Percentiles rank a stretch among this genome's conserved stretches.
These are phyloP conservation scores for Scleroderma citrinum DNA, from an alignment of 768 basidiomycete species.

Conservation along the genomic window DNA sequence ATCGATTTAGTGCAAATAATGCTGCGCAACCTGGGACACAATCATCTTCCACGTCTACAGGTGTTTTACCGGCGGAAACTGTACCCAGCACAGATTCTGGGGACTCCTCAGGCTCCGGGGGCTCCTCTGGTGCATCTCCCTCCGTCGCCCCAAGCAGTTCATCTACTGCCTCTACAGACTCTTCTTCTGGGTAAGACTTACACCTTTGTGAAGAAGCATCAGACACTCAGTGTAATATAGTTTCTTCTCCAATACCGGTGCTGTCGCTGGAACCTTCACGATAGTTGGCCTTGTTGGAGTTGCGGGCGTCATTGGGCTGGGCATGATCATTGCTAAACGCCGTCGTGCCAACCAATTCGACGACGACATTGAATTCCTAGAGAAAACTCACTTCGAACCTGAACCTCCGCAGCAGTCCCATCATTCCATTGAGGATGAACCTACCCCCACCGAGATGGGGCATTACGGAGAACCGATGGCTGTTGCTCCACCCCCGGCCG, in stretches of 20 bases:
- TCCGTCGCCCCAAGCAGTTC: slow-evolving; percentile 5
- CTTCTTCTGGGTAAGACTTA: slow-evolving; percentile 20
- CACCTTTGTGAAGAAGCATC: background rate
- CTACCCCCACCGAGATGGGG: slow-evolving; percentile 13
- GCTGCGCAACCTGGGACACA: background rate
- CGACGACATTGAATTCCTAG: slow-evolving; percentile 26
- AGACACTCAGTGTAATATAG: slow-evolving; percentile 17
- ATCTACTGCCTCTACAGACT: slow-evolving; percentile 7
- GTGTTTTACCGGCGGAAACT: background rate
- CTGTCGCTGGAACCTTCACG: slow-evolving; percentile 42
- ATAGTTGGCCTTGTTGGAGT: slow-evolving; percentile 33
- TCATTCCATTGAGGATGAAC: slow-evolving; percentile 11
- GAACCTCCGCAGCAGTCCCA: slow-evolving; percentile 8
- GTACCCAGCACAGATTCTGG: background rate
- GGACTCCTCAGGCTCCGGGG: background rate
- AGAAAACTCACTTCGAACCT: slow-evolving; percentile 11
- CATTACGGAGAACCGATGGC: slow-evolving; percentile 19
- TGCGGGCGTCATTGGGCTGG: slow-evolving; percentile 25
- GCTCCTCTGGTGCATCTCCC: background rate
- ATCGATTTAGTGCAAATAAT: background rate
- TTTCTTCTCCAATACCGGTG: slow-evolving; percentile 43
- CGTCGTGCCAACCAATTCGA: slow-evolving; percentile 20
- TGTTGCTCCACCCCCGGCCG: slow-evolving; percentile 9
- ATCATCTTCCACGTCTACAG: slow-evolving; percentile 2
- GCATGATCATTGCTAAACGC: slow-evolving; percentile 26